Base-by-base conservation (phyloP, 768 basidiomycete genomes). In the Tulasnella sp. region DNA sequence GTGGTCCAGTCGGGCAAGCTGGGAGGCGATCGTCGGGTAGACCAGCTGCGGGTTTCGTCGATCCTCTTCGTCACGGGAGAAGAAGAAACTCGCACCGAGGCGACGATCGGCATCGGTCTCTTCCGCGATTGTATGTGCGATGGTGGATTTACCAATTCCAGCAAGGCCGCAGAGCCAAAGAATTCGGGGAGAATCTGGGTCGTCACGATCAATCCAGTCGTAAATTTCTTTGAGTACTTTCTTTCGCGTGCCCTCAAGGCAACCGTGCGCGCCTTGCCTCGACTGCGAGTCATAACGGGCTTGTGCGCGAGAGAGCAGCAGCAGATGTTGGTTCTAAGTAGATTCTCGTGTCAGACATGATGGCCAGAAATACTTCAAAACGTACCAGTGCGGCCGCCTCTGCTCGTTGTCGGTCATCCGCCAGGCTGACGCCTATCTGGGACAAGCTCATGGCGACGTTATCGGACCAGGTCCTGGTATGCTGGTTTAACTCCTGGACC, bases 121-220 rank as follows among this genome's bases (percentile, higher is more conserved):
- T 8, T 83, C 31, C 12, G 86, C 85, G 31, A 88, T 80, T 5
- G 86, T 85, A 58, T 86, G 85, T 5, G 87, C 85, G n/a, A 88
- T 86, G 31, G 87, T 81, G 4, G 87, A 87, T 82, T 88, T 88
- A 8, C 88, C 88, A 9, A 82, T 83, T 12, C 88, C 88, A 20
- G 87, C 86, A 22, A 83, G 82, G 41, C 86, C 87, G 72, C 75
- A 80, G 28, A 88, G 80, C 83, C 85, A 85, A 64, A 84, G 83
- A 8, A 88, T 80, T 24, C n/a, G 58, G 14, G 41, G 48, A 60
- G 42, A 12, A 1, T 31, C 16, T 34, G 28, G 76, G 5, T 60
- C 50, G 16, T 42, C 12, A 41, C 28, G 1, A 31, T 46, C 16
- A 11, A 54, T 41, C 76, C 40, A 77, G 24, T 54, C 46, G 31